Conservation (phyloP, 1,284 basidiomycete genomes). For the Irpex sp. region DNA sequence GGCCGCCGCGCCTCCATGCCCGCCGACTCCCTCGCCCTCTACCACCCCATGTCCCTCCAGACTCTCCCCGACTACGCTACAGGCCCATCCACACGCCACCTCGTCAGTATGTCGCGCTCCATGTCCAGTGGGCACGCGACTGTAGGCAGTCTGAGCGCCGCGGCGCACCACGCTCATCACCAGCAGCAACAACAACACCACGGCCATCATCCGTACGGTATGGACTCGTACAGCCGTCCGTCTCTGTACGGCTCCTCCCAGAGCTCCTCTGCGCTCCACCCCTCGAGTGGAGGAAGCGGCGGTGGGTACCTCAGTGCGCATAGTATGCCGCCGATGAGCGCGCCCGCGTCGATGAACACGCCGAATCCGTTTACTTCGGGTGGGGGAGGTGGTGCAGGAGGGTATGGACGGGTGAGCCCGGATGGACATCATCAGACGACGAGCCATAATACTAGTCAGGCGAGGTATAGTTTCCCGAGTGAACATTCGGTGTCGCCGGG, state of each 20-base stretch:
- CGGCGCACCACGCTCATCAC: slow-evolving; percentile 12
- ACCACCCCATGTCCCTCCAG: slow-evolving; percentile 80
- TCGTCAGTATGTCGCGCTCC: slow-evolving; percentile 38
- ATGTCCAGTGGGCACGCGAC: slow-evolving; percentile 32
- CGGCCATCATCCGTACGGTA: slow-evolving; percentile 25
- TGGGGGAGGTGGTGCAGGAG: slow-evolving; percentile 13
- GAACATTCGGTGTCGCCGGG: slow-evolving; percentile 38
- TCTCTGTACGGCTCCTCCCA: slow-evolving; percentile 21
- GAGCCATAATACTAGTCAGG: slow-evolving; percentile 7
- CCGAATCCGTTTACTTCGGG: not conserved
- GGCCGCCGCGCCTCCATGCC: slow-evolving; percentile 51
- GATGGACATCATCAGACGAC: not conserved
- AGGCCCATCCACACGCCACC: slow-evolving; percentile 30
- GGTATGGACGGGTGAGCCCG: slow-evolving; percentile 23
- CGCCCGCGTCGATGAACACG: slow-evolving; percentile 22
- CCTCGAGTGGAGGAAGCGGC: slow-evolving; percentile 19
- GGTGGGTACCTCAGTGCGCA: slow-evolving; percentile 26
- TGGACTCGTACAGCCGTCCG: slow-evolving; percentile 26
- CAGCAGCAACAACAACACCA: not conserved
- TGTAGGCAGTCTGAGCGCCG: slow-evolving; percentile 28
- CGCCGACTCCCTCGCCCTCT: slow-evolving; percentile 73
- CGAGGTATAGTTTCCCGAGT: slow-evolving; percentile 18
- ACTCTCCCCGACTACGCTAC: slow-evolving; percentile 38
- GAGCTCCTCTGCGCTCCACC: slow-evolving; percentile 24
- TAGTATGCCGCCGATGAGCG: slow-evolving; percentile 25